These are phyloP conservation scores for Babesia bigemina DNA, from an alignment of 169 alveolate species.

Conservation along the genomic window DNA sequence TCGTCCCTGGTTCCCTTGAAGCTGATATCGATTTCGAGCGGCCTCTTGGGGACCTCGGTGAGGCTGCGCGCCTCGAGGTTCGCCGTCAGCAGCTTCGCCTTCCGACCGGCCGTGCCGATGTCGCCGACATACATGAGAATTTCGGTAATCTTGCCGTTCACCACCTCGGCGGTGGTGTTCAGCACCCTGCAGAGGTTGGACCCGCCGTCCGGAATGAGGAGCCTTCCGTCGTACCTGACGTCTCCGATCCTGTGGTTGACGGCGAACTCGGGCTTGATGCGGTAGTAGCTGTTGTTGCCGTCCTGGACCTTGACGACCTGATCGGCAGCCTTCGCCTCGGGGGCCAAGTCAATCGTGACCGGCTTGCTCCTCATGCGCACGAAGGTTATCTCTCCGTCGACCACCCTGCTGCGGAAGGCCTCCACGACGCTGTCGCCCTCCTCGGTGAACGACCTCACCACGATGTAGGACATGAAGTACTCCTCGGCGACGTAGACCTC, in stretches of 20 bases:
- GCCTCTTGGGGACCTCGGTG: slow-evolving; percentile 13
- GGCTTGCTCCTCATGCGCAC: slow-evolving; percentile 3
- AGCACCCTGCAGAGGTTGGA: slow-evolving; percentile 15
- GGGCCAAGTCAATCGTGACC: slow-evolving; percentile 8
- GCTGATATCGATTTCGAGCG: slow-evolving; percentile 27
- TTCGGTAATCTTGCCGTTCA: not conserved
- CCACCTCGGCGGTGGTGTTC: slow-evolving; percentile 1
- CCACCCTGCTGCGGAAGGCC: not conserved
- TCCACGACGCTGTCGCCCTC: slow-evolving; percentile 32
- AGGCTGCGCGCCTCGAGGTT: not conserved
- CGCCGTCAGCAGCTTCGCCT: not conserved
- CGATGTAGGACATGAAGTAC: slow-evolving; percentile 14
- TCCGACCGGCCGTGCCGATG: not conserved
- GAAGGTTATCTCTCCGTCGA: not conserved
- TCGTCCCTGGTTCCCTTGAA: slow-evolving; percentile 12
- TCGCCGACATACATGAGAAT: not conserved
- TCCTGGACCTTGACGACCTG: slow-evolving; percentile 8
- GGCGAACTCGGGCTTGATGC: slow-evolving; percentile 30
- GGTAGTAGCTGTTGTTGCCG: slow-evolving; percentile 1
- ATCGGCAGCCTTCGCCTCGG: not conserved
- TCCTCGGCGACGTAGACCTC: slow-evolving; percentile 31
- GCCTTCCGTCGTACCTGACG: slow-evolving; percentile 16
- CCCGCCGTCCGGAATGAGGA: slow-evolving; percentile 16
- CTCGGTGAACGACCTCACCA: slow-evolving; percentile 23
- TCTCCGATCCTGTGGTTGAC: slow-evolving; percentile 47